These are phyloP conservation scores for Pouteria campechiana DNA, from an alignment of 179 eudicot genomes.

Conservation along the genomic window DNA sequence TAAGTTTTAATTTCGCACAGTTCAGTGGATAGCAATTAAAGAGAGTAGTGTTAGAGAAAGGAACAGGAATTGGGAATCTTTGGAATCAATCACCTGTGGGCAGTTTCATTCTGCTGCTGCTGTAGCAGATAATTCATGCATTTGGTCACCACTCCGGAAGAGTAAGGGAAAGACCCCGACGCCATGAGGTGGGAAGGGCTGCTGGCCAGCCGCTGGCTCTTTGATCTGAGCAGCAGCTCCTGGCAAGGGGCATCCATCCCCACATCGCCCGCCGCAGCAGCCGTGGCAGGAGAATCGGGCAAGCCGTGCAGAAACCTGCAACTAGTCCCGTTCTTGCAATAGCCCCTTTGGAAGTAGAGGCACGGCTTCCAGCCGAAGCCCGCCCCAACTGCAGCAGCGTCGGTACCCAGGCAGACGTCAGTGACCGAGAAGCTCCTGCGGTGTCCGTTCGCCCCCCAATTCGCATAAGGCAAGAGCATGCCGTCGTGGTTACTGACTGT, in stretches of 20 bases:
- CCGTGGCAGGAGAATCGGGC: slow-evolving; percentile 7
- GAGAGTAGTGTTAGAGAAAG: too few species aligned
- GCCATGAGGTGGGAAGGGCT: slow-evolving; percentile 38
- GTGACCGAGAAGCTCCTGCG: slow-evolving; percentile 65
- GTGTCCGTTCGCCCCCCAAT: slow-evolving; percentile 17
- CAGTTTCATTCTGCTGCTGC: slow-evolving; percentile 58
- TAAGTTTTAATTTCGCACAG: not conserved
- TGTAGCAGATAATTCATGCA: slow-evolving; percentile 47
- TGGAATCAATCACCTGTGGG: slow-evolving; percentile 18
- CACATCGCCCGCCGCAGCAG: slow-evolving; percentile 33
- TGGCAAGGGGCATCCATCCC: slow-evolving; percentile 68
- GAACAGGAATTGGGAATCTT: not conserved
- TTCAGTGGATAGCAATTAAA: not conserved
- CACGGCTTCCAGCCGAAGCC: slow-evolving; percentile 81
- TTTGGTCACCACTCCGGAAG: slow-evolving; percentile 18
- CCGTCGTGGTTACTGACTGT: slow-evolving; percentile 6
- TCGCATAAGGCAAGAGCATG: slow-evolving; percentile 4
- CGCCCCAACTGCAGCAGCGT: slow-evolving; percentile 31
- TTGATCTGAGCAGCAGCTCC: slow-evolving; percentile 64
- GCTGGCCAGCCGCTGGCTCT: slow-evolving; percentile 42
- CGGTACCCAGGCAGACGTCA: slow-evolving; percentile 32
- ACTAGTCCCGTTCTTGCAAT: slow-evolving; percentile 60
- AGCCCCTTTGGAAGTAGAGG: slow-evolving; percentile 62
- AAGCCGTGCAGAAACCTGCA: slow-evolving; percentile 53
- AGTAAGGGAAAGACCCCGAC: slow-evolving; percentile 31